Base-by-base conservation (phyloP, 2,329 filamentous ascomycete genomes). In the Alternaria burnsii region DNA sequence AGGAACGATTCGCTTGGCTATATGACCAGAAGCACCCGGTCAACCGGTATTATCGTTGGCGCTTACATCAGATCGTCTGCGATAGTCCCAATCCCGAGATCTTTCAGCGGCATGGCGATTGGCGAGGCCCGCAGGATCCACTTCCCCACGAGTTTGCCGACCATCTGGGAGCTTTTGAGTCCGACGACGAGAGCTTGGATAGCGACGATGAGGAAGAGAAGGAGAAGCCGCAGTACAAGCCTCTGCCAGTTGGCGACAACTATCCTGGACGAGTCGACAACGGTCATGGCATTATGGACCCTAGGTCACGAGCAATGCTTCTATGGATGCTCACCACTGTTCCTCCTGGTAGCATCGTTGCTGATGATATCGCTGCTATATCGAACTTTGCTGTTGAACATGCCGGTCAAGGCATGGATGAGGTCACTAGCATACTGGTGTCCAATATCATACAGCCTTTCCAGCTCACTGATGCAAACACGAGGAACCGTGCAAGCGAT, bases 1-100 rank as follows among this genome's bases (percentile, higher is more conserved):
- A 97, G 61, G 92, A 97, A 76, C 93, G 90, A 67, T 98, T 94
- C 89, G 91, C 93, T 0, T 99, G 94, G 91, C 83, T 99, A 5
- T 99, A 92, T 89, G 91, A 98, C 76, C 20, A 86, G 89, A 66
- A 94, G 89, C 75, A 78, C 38, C 71, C 83, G 85, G 63, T 93
- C 88, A 26, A 94, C 91, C 16, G 96, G 16, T 99, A 94, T 86
- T 98, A 98, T 78, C 89, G 95, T 43, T 98, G 93, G 91, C 88
- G 92, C 44, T 75, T 98, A 44, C 97, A 94, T 91, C 89, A 95
- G 69, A 85, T 94, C 9, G 83, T 94, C n/a, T 93, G 91, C 1
- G 89, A 70, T 36, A 67, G 66, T 7, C 57, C 66, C 4, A 68
- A 67, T 40, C 46, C 66, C 2, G 72, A 74, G 48, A 70, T 76